These are phyloP conservation scores for Cutaneotrichosporon sp. DNA, from an alignment of 1,284 basidiomycete genomes.

Conservation along the genomic window DNA sequence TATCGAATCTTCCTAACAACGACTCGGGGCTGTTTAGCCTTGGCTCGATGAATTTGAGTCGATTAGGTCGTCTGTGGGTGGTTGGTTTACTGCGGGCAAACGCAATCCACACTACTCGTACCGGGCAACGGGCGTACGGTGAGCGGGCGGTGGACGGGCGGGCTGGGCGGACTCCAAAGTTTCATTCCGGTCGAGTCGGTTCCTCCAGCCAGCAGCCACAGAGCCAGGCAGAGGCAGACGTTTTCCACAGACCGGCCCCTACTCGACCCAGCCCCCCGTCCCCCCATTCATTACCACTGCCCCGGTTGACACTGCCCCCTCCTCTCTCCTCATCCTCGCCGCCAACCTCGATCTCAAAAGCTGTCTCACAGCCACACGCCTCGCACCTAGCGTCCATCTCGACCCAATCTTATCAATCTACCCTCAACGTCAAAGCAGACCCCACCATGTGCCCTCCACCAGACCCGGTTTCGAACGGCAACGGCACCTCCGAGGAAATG, in stretches of 20 bases:
- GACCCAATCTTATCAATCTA: constrained; percentile 7
- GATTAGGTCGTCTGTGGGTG: neutral
- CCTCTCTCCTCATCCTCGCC: constrained; percentile 1
- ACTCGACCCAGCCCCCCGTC: neutral
- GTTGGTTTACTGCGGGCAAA: neutral
- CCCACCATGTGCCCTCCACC: constrained; percentile 22
- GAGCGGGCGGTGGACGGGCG: neutral
- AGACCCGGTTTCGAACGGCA: constrained; percentile 43
- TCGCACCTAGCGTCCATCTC: neutral
- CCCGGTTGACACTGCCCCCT: neutral
- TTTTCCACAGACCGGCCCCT: neutral
- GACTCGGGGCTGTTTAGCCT: neutral
- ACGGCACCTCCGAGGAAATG: constrained; percentile 49
- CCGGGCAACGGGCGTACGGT: neutral
- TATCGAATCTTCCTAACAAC: constrained; percentile 1
- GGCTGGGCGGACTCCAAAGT: neutral
- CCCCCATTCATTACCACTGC: neutral
- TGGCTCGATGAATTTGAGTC: neutral
- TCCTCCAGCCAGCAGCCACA: no score
- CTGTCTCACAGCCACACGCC: neutral
- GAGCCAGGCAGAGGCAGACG: neutral
- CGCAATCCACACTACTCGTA: no score
- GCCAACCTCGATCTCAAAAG: constrained; percentile 1
- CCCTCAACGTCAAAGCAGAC: neutral
- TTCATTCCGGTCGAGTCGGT: neutral